Evolutionary conservation across 768 basidiomycete species (phyloP), one percentile per base, ranked within the genome.

Genomic region (Macrolepiota fuliginosa): DNA sequence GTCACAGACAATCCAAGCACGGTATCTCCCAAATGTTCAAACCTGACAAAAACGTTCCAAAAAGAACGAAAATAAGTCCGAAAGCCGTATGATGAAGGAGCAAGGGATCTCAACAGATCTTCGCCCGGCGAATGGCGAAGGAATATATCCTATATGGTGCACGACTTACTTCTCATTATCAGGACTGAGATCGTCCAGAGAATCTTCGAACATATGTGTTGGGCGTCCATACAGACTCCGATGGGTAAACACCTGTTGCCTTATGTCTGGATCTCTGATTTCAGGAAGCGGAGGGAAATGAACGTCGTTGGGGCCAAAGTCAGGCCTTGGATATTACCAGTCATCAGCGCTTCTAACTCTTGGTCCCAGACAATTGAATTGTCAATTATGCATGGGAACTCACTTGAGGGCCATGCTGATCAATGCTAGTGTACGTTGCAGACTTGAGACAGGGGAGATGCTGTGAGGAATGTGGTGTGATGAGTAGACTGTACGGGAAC

Each of bases 1-100:
- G 91, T 92, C 36, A 92, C 85, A 29, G 84, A 74, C 22, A 92
- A 72, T 24, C 84, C 83, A 0, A 93, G 78, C 36, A 93, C 90
- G 4, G 85, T 77, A 70, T 93, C 91, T 0, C 91, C 91, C 2
- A 92, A 73, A 72, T 91, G 88, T 69, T 93, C 91, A 55, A 83
- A 82, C 69, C 91, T 92, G 57, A 39, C 50, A 68, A 32, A 56
- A 36, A 53, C 10, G 27, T 25, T 19, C 54, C 42, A 46, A 57
- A 36, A 54, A 55, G 37, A 32, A 52, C 10, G 22, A 15, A 60
- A 46, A 58, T 57, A 55, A 56, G 46, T 42, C 49, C 37, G 19
- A 55, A 17, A 25, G 13, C 40, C 10, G 27, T 53, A 42, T 27
- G 15, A 64, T 25, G 52, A 40, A 32, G 25, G 29, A 40, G 54